Base-by-base conservation (phyloP, 1,139 yeast genomes). In the Fermentozyma sake region DNA sequence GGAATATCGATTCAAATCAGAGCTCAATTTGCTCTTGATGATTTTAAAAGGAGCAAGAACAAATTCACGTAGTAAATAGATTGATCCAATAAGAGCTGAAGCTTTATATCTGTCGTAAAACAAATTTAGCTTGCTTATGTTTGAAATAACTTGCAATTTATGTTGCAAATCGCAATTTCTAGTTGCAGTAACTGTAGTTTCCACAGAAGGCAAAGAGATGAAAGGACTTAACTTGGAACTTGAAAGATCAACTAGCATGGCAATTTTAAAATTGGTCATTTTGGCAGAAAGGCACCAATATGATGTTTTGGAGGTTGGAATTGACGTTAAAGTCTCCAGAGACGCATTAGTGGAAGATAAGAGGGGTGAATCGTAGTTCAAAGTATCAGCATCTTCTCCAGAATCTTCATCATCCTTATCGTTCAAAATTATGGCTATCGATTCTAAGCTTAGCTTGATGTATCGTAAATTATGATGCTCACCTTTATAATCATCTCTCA, bases 81-180 rank as follows among this genome's bases (percentile, higher is more conserved):
- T 39, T 6, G 77, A 57, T 2, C 87, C 82, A 10, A 77, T 48
- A 1, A 75, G 37, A 1, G 72, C 59, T 44, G 77, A 78, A 14
- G 71, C 53, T 16, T 72, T 68, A 39, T 65, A 67, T 8, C 69
- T 52, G 24, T 79, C 77, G 26, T 69, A 56, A n/a, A 54, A 42
- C 2, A 60, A 44, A 18, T 51, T 58, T 1, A 69, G 22, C 10
- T 53, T 50, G 9, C 58, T 56, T 11, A 61, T 35, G 10, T 48
- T 42, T 16, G 52, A 35, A 15, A 54, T 53, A 1, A 68, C 32
- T 4, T 48, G 32, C 14, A 74, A 33, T 19, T 42, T 50, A 7
- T 58, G 55, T 4, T 39, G 15, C n/a, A n/a, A n/a, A 11, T 13
- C 24, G 10, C 10, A n/a, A n/a, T n/a, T n/a, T 6, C 7, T 16